Base-by-base conservation (phyloP, 1,284 basidiomycete species). In the Wallemia hederae region DNA sequence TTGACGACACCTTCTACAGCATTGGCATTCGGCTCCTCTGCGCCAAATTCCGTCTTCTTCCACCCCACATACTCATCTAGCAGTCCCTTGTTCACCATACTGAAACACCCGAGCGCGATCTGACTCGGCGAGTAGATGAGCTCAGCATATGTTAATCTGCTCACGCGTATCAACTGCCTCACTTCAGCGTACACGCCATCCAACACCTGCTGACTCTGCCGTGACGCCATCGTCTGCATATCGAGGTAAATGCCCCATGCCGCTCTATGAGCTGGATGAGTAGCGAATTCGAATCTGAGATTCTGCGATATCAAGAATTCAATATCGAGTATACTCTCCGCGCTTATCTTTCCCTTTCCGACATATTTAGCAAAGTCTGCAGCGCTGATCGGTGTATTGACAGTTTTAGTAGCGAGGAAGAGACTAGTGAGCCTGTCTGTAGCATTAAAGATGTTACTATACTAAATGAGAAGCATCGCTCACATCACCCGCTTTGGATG, bases 401-500 rank as follows among this genome's bases (percentile, higher is more conserved):
- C 92, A 15, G 94, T 94, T 74, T 99, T 99, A 22, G 89, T 84
- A 0, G 92, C 90, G 59, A 99, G 78, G 68, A 94, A 99, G 33
- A 98, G 75, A 28, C 89, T 82, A 1, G 92, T 97, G 59, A 96
- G 76, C 89, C 91, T 97, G 66, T 9, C 14, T 11, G 29, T 11
- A 24, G 27, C 60, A 62, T 31, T 26, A 5, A 24, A 60, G 60
- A 56, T 55, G 29, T 59, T 15, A n/a, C 19, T 39, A 5, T 19
- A 19, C 55, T 24, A n/a, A 39, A 1, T 14, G n/a, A 25, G 11
- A 28, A 27, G 1, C 22, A 31, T 59, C 5, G 71, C 83, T 60
- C 69, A 94, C 92, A 98, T 97, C 67, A 98, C 87, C 66, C 86
- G 85, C 72, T 94, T 94, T 0, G 92, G 94, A 72, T 98, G 94